phyloP scores from a whole-genome alignment of 1,139 yeast genomes.

The Debaryomycetaceae sp. region DNA sequence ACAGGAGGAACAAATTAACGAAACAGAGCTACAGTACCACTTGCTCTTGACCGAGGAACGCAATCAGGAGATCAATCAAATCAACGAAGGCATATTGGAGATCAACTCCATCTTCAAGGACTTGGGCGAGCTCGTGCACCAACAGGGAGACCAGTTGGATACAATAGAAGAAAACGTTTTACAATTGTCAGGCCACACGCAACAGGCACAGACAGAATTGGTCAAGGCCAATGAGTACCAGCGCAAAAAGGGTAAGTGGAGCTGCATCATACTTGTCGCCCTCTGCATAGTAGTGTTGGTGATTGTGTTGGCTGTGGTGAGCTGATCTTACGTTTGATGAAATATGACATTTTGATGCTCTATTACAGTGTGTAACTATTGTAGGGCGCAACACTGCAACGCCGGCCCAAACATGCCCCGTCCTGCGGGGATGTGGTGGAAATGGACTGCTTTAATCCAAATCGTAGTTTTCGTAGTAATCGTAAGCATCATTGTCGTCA shows the following conservation, averaged over 20 bases:
- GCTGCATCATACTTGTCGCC: conserved; percentile 56
- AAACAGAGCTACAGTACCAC: conserved; percentile 75
- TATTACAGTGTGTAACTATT: not conserved
- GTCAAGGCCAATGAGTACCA: conserved; percentile 74
- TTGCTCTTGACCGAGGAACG: conserved; percentile 65
- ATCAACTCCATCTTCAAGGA: conserved; percentile 83
- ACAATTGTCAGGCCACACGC: conserved; percentile 61
- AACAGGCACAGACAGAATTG: conserved; percentile 67
- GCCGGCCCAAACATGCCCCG: not conserved
- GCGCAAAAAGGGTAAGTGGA: conserved; percentile 65
- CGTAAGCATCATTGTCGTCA: conserved; percentile 4
- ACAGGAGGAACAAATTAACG: conserved; percentile 37
- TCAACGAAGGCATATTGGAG: conserved; percentile 75
- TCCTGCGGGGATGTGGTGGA: not conserved
- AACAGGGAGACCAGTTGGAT: conserved; percentile 82
- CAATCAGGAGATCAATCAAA: conserved; percentile 65
- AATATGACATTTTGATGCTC: not conserved
- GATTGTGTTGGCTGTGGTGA: conserved; percentile 35
- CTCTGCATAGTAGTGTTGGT: conserved; percentile 34
- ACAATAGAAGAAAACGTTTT: conserved; percentile 76
- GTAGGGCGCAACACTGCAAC: too few relatives aligned
- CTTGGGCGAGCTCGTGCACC: conserved; percentile 68
- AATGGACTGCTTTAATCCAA: conserved; percentile 1
- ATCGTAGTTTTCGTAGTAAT: conserved; percentile 1
- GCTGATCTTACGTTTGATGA: conserved; percentile 14